phyloP scores from a whole-genome alignment of 495 filamentous ascomycete species.

The Neurospora terricola region DNA sequence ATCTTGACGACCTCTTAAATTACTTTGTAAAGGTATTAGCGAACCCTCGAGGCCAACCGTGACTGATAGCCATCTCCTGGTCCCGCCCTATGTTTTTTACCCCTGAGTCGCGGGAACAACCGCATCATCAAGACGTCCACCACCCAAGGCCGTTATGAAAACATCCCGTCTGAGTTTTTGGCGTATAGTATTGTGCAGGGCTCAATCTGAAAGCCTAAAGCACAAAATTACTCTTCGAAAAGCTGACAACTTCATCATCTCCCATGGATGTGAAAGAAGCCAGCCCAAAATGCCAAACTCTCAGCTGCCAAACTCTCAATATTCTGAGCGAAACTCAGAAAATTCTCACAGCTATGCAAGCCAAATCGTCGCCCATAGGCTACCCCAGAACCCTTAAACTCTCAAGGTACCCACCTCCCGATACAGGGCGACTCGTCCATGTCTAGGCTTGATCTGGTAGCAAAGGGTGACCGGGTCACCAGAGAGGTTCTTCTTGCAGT shows the following conservation, averaged over 20 bases:
- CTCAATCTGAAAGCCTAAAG: neutral
- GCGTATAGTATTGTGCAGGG: neutral
- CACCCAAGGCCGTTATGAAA: neutral
- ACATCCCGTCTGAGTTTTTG: neutral
- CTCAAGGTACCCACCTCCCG: constrained; percentile 3
- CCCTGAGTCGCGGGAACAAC: neutral
- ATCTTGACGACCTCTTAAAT: neutral
- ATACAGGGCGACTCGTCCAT: neutral
- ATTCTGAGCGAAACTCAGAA: neutral
- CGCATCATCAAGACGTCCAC: neutral
- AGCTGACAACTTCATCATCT: neutral
- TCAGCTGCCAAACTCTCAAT: neutral
- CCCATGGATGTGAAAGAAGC: neutral
- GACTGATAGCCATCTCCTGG: neutral
- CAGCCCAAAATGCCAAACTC: neutral
- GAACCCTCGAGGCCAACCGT: neutral
- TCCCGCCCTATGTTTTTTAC: neutral
- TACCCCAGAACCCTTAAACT: neutral
- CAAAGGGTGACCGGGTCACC: constrained; percentile 2
- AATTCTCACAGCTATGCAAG: neutral
- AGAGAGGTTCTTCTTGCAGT: neutral
- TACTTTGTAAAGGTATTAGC: neutral
- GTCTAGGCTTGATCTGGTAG: constrained; percentile 3
- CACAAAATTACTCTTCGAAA: neutral
- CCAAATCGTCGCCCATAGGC: neutral